Conservation (phyloP, 805 yeast genomes). For the Saccharomyces jurei region DNA sequence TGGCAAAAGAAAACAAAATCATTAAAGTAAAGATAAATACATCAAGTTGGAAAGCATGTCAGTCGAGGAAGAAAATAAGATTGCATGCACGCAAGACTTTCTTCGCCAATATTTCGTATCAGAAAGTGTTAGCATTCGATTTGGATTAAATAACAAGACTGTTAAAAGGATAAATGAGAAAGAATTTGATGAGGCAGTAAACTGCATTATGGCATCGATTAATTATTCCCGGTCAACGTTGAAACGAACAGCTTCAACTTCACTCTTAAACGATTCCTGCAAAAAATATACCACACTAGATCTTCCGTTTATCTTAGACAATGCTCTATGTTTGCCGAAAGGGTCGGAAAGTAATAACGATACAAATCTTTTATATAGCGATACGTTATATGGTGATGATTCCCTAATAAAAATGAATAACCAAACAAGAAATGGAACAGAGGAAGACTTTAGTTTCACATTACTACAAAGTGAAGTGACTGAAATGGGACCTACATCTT, state of each 20-base stretch:
- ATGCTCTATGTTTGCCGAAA: neutral
- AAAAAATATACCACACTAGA: neutral
- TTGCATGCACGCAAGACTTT: conserved; percentile 3
- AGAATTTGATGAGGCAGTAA: conserved; percentile 4
- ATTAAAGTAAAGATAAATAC: neutral
- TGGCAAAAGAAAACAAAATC: neutral
- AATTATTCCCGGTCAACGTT: neutral
- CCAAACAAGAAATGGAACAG: neutral
- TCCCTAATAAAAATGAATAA: neutral
- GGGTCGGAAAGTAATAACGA: neutral
- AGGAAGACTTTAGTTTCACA: neutral
- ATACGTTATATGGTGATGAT: neutral
- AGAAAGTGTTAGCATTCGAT: neutral
- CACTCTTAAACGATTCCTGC: neutral
- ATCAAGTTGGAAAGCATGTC: neutral
- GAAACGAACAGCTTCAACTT: neutral
- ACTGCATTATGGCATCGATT: neutral
- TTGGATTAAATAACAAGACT: conserved; percentile 7
- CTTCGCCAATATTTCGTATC: conserved; percentile 4
- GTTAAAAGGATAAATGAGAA: conserved; percentile 3
- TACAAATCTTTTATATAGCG: neutral
- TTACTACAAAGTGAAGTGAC: neutral
- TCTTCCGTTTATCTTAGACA: conserved; percentile 2
- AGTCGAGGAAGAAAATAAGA: neutral
- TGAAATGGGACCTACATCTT: neutral